Evolutionary conservation across 2,329 filamentous ascomycete species (phyloP).

Genomic region (Ophiosphaerella herpotricha): DNA sequence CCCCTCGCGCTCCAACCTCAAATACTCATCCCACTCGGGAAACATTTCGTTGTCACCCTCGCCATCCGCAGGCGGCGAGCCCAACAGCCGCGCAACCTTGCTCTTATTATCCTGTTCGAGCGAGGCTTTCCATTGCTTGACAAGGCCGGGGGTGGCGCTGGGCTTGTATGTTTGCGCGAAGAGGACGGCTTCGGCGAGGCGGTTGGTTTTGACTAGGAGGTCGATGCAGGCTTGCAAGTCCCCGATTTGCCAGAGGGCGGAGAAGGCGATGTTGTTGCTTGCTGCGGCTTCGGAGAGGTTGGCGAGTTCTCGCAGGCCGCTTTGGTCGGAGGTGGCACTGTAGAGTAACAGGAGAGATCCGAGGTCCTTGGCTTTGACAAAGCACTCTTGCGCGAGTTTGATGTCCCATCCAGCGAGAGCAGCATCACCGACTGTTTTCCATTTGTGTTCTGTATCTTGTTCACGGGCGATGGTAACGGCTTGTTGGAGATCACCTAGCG

Average conservation of each 20-base stretch:
- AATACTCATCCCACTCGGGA: constrained; percentile 92
- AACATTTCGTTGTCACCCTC: constrained; percentile 78
- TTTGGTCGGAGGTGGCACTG: constrained; percentile 79
- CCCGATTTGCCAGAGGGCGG: constrained; percentile 82
- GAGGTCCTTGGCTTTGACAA: constrained; percentile 85
- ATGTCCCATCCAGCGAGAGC: constrained; percentile 88
- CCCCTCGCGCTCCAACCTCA: constrained; percentile 78
- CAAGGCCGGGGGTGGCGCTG: constrained; percentile 69
- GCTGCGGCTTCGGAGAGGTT: constrained; percentile 75
- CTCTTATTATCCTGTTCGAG: constrained; percentile 85
- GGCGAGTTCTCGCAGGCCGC: constrained; percentile 74
- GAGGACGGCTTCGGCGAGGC: constrained; percentile 82
- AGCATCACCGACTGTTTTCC: constrained; percentile 95
- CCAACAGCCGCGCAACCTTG: constrained; percentile 82
- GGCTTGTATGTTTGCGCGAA: constrained; percentile 97
- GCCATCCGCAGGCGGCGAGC: constrained; percentile 70
- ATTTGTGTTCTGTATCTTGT: constrained; percentile 92
- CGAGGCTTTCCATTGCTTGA: constrained; percentile 78
- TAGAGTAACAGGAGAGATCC: constrained; percentile 87
- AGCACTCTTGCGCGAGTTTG: constrained; percentile 87
- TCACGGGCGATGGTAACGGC: constrained; percentile 82
- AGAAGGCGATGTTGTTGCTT: constrained; percentile 92
- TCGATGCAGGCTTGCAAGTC: constrained; percentile 82
- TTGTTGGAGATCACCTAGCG: constrained; percentile 80
- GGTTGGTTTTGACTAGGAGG: constrained; percentile 76